Base-by-base conservation (phyloP, 108 stramenopile species). In the Mediolabrus comicus region DNA sequence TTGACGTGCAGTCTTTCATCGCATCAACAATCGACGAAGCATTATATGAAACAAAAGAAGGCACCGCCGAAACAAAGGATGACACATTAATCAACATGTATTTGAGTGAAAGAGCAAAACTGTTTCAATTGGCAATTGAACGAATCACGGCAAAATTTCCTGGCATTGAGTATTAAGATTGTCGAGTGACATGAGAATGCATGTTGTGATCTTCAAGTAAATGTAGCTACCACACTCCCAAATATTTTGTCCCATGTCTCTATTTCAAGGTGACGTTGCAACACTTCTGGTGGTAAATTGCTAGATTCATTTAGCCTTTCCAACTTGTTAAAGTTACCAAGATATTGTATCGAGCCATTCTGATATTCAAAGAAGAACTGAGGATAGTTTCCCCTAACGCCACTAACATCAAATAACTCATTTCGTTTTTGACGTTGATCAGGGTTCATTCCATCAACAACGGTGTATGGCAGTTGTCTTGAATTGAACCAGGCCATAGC, bases 351-450 rank as follows among this genome's bases (percentile, higher is more conserved):
- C 52, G 63, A 55, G 16, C 70, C 74, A 30, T 83, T 80, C 14
- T 36, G 49, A 25, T 68, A 62, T 30, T 78, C 58, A 29, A 89
- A 65, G 81, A 90, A 93, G 65, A 93, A 87, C 58, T 93, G 92
- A 4, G 92, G 92, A 75, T 87, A 93, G 39, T 87, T 80, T 25
- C 72, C 92, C 8, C 87, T 67, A 9, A 82, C 54, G 4, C 89
- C 89, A 55, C 84, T 85, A 10, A 89, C 83, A 3, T 41, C 74
- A 59, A 89, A 90, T 29, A 93, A 66, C 51, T 78, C 59, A 66
- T 87, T 77, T n/a, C 92, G 79, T 32, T 59, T 68, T 7, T 79
- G 78, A 30, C 78, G 63, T 65, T 78, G 62, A 24, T 39, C 10
- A 2, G 79, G 75, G 67, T 86, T 75, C 4, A 62, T 79, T 19